Base-by-base conservation (phyloP, 768 basidiomycete genomes). In the Boletus subcaerulescens region DNA sequence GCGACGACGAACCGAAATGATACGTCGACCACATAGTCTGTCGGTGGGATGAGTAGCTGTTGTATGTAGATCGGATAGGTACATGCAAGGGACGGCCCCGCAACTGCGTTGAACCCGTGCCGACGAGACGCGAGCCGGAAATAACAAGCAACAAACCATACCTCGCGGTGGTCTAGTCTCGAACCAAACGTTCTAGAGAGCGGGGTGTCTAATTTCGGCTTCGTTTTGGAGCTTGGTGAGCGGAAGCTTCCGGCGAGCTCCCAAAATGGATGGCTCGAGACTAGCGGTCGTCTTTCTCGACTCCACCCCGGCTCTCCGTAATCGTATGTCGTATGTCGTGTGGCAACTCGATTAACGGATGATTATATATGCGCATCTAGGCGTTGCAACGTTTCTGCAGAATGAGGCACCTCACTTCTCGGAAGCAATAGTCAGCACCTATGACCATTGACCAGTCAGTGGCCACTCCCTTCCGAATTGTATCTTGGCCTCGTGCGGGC, bases 41-140 rank as follows among this genome's bases (percentile, higher is more conserved):
- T 32, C 8, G 1, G 42, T 17, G 15, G 12, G n/a, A 33, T 20
- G 4, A 41, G 31, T 5, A 22, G 29, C 26, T n/a, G 32, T 15
- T 13, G 32, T 33, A 13, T 12, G 32, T 13, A 13, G 32, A 13
- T 33, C 32, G 32, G 11, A 33, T 5, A 33, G 32, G 24, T 24
- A 24, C 5, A 24, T 24, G 24, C 11, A 13, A 33, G 11, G 15
- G 18, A 49, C 58, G 4, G 24, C 58, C 66, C 53, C 60, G 63
- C 12, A 66, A 66, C 35, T 56, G 56, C 1, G 63, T 52, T 17
- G 63, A 68, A 3, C n/a, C 51, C 1, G 59, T n/a, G 0, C 39
- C 42, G n/a, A 26, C 6, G 7, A 14, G 48, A 18, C 15, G 7
- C 11, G 12, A 33, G 15, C 17, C 1, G 18, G 13, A 18, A 2